Percentiles rank a stretch among this genome's conserved stretches.
These are phyloP conservation scores for Gnomoniopsis smithogilvyi DNA, from an alignment of 2,329 filamentous ascomycete species.

Conservation along the genomic window DNA sequence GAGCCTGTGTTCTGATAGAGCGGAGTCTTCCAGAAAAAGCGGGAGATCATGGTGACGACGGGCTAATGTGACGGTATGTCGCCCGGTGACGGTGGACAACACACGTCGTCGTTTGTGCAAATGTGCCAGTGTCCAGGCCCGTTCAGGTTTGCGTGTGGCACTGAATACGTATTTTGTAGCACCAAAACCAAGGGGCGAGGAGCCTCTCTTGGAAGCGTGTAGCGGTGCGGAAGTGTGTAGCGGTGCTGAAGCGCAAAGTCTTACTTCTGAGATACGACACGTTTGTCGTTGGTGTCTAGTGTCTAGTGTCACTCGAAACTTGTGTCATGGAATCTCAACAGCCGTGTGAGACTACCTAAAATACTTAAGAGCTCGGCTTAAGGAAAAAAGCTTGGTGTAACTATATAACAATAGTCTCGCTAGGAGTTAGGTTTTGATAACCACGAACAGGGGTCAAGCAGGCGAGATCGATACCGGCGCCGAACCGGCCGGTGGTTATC, in stretches of 20 bases:
- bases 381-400: not conserved
- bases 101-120: not conserved
- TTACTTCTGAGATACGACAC: not conserved
- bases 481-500: not conserved
- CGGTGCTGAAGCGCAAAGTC: not conserved
- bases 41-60: slow-evolving; percentile 9
- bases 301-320: not conserved
- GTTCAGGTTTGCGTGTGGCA: not conserved
- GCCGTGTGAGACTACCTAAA: not conserved
- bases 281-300: not conserved
- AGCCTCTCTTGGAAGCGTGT: not conserved
- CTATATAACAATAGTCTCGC: not conserved
- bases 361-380: not conserved
- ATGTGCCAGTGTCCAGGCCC: not conserved
- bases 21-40: slow-evolving; percentile 21
- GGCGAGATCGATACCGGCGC: not conserved
- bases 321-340: not conserved
- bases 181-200: not conserved
- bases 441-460: not conserved
- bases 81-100: not conserved
- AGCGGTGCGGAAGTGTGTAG: not conserved
- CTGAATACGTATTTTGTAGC: not conserved
- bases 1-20: slow-evolving; percentile 43
- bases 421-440: not conserved
- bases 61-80: not conserved